Conservation (phyloP, 2,329 filamentous ascomycete species). For the Aspergillus sp. region DNA sequence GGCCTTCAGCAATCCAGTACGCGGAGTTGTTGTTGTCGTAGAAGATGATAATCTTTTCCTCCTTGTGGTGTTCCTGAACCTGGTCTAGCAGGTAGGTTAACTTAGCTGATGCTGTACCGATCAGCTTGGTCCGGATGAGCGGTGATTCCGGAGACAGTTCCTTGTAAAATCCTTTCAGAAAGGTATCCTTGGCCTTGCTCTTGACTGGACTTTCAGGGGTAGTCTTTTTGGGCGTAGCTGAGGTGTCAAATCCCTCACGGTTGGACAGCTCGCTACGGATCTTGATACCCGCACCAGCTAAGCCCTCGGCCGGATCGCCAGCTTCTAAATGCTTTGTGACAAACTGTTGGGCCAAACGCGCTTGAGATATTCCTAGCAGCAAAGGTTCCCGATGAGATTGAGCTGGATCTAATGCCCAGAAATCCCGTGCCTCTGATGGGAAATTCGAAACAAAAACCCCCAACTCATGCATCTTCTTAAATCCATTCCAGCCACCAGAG, state of each 20-base stretch:
- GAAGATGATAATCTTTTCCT: slow-evolving; percentile 88
- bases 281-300: slow-evolving; percentile 43
- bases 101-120: slow-evolving; percentile 85
- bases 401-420: slow-evolving; percentile 66
- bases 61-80: slow-evolving; percentile 64
- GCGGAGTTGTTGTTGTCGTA: slow-evolving; percentile 87
- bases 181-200: slow-evolving; percentile 32
- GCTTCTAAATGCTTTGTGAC: slow-evolving; percentile 44
- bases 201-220: slow-evolving; percentile 26
- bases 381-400: slow-evolving; percentile 45
- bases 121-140: slow-evolving; percentile 60
- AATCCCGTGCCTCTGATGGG: slow-evolving; percentile 57
- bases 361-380: slow-evolving; percentile 58
- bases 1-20: slow-evolving; percentile 77
- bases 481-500: slow-evolving; percentile 64
- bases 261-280: slow-evolving; percentile 30
- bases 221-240: slow-evolving; percentile 14
- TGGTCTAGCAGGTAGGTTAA: slow-evolving; percentile 79
- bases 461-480: slow-evolving; percentile 73
- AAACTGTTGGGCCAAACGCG: slow-evolving; percentile 56
- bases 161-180: slow-evolving; percentile 27
- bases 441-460: slow-evolving; percentile 71
- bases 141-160: slow-evolving; percentile 46
- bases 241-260: slow-evolving; percentile 19
- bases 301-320: slow-evolving; percentile 39